Base-by-base conservation (phyloP, 169 alveolate species). In the Plasmodium coatneyi region DNA sequence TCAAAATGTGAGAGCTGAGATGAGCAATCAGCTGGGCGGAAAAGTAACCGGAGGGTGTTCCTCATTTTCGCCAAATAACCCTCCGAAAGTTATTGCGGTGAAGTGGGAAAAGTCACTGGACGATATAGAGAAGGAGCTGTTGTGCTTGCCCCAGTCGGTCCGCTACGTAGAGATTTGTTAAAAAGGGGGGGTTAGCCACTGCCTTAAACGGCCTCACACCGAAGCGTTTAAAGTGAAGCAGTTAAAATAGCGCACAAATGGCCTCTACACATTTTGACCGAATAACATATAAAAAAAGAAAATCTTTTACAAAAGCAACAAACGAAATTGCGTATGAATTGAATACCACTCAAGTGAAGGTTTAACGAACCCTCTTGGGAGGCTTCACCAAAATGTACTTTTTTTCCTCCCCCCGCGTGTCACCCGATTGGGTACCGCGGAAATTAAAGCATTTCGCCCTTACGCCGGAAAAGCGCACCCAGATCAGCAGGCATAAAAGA, bases 71-170 rank as follows among this genome's bases (percentile, higher is more conserved):
- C 81, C 92, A 22, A 66, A 7, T 66, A 19, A 66, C 32, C 92
- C 94, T 28, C 84, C 84, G 22, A 39, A 74, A 71, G 19, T 89
- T 52, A 39, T 80, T 41, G 82, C 79, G 6, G 78, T 74, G 72
- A 36, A 80, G 71, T 3, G 30, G 34, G 80, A 86, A 9, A 22
- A 5, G 19, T 30, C 32, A 22, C 82, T 89, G 32, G 91, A 89
- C 25, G 74, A 80, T 46, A 72, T 89, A 28, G 79, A 89, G 56
- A 60, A 25, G 6, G 91, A 79, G 81, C 80, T 89, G 28, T 80
- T 89, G 36, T 72, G 91, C 41, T 66, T 89, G 34, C 94, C 94
- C 1, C 22, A 25, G 34, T 79, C 89, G 32, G 66, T 89, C 52
- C 70, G 76, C 16, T 5, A 30, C 41, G 46, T 25, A 0, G 32